Evolutionary conservation across 2,329 filamentous ascomycete species (phyloP), one percentile per base, ranked within the genome.

Genomic region (Metarhizium album): DNA sequence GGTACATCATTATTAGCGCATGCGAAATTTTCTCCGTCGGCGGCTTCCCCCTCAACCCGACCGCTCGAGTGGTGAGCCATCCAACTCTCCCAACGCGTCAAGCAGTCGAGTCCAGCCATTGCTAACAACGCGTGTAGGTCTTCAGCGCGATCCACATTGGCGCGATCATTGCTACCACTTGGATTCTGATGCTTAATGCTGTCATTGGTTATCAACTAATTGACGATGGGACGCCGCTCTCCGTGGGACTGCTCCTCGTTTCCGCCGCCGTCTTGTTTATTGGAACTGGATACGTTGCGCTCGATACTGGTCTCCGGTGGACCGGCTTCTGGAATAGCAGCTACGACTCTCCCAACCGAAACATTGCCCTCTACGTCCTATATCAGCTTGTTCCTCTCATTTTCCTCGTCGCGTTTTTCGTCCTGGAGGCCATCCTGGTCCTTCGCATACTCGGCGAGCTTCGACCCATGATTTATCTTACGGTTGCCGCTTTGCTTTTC

Each of bases 21-120:
- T 96, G 90, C 70, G 93, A 97, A 67, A 95, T 98, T 62, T 96
- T 98, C 71, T 90, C 90, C 0, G 83, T 97, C 35, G 93, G 93
- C 58, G 87, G 84, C 29, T 91, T 98, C 61, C 90, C 91, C 2
- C 71, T 96, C 20, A 73, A 79, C 58, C 71, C 75, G 48, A 80
- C 71, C 47, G 86, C 87, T 52, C 82, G 90, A 65, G 77, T 87
- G 60, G 89, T 86, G 76, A 57, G 83, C 73, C n/a, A 45, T 29
- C 20, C n/a, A 18, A 40, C n/a, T 33, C 31, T 6, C 29, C 2
- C n/a, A 14, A 3, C 20, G 13, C 37, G 8, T 35, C 18, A 7
- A 14, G 8, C 3, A 3, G 16, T 16, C 37, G 7, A 40, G 37
- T 5, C 16, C 18, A 18, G 16, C 3, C 37, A 42, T 20, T 27